Percentiles rank a stretch among this genome's conserved stretches.
Conservation (phyloP, 345 rosid species). For the Arabidopsis thaliana region TAIR10.1 NC_003074.8:17206501-17207000, state of each 20-base stretch:
- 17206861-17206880: too few species aligned
- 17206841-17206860: too few species aligned
- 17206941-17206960: neutral
- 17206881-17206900: neutral
- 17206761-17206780: neutral
- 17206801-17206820: too few species aligned
- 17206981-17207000: conserved; percentile 14
- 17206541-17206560: neutral
- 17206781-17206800: conserved; percentile 8
- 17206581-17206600: conserved; percentile 10
- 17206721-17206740: conserved; percentile 15
- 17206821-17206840: too few species aligned
- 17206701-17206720: neutral
- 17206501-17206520: conserved; percentile 36
- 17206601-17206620: neutral
- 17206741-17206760: neutral
- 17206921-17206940: conserved; percentile 6
- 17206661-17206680: neutral
- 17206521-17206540: neutral
- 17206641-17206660: conserved; percentile 2
- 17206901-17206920: conserved; percentile 23
- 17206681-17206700: neutral
- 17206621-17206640: conserved; percentile 32
- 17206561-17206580: conserved; percentile 3
- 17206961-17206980: neutral